Percentiles rank a stretch among this genome's conserved stretches.
Conservation (phyloP, 768 basidiomycete species). For the Termitomyces sp. region DNA sequence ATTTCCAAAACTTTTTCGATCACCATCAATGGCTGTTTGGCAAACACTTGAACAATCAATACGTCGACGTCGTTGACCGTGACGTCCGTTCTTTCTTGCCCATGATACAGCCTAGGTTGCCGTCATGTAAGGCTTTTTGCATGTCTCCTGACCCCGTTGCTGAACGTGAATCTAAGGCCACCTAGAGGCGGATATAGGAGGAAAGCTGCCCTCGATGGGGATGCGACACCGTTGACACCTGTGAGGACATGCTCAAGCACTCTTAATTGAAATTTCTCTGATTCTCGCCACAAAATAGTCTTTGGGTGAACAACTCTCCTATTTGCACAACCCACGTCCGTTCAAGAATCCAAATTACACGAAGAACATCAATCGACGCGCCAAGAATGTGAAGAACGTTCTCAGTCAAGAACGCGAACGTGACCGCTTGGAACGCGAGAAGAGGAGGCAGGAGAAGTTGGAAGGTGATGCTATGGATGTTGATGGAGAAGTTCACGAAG, state of each 20-base stretch:
- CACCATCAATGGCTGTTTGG: conserved; percentile 11
- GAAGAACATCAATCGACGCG: conserved; percentile 69
- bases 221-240: conserved; percentile 42
- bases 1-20: conserved; percentile 18
- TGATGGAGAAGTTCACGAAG: conserved; percentile 47
- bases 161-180: conserved; percentile 31
- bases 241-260: conserved; percentile 25
- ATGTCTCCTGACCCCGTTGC: neutral
- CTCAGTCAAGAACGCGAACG: conserved; percentile 78
- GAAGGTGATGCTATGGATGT: conserved; percentile 54
- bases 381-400: conserved; percentile 80
- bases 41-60: conserved; percentile 8
- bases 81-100: neutral
- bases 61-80: neutral
- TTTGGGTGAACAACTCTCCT: conserved; percentile 73
- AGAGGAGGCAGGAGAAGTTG: conserved; percentile 47
- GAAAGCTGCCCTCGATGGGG: conserved; percentile 40
- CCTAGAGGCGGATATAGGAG: conserved; percentile 43
- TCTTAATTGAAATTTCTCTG: neutral
- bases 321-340: conserved; percentile 64
- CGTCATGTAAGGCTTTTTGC: conserved; percentile 1
- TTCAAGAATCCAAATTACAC: conserved; percentile 76
- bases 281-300: conserved; percentile 40
- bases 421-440: conserved; percentile 67
- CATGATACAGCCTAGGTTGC: neutral